A percentile compares a stretch with the other conserved stretches of the same genome.
phyloP scores from a whole-genome alignment of 306 rosid species.

The Vigna trinervia region DNA sequence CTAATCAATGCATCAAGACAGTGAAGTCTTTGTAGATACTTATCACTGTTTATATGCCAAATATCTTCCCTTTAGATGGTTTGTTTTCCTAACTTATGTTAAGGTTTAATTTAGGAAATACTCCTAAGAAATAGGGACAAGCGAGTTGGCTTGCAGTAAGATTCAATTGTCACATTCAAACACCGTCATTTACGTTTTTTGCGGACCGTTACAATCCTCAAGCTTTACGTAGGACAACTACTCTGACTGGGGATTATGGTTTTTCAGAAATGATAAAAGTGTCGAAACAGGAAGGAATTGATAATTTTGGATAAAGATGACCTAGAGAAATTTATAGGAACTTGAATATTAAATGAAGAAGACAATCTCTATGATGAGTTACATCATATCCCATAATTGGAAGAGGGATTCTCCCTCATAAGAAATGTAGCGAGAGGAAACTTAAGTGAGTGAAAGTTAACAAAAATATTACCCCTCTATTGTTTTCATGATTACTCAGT shows the following conservation, averaged over 20 bases:
- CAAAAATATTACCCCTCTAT: slow-evolving; percentile 54
- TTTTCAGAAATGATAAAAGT: slow-evolving; percentile 6
- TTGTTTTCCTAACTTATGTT: neutral
- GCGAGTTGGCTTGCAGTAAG: neutral
- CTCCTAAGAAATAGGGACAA: neutral
- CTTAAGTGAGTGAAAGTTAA: slow-evolving; percentile 53
- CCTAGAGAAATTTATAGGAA: slow-evolving; percentile 7
- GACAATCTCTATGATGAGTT: slow-evolving; percentile 35
- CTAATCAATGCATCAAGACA: neutral
- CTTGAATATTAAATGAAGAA: slow-evolving; percentile 41
- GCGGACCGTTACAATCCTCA: neutral
- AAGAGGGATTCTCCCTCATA: slow-evolving; percentile 57
- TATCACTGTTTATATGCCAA: neutral
- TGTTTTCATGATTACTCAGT: slow-evolving; percentile 37
- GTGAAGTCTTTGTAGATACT: neutral
- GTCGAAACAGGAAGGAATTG: neutral
- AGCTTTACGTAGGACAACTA: neutral
- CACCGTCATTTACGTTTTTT: neutral
- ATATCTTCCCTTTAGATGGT: neutral
- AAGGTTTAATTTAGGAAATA: neutral
- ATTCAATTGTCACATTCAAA: slow-evolving; percentile 6
- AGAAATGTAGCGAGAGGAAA: slow-evolving; percentile 25
- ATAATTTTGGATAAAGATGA: slow-evolving; percentile 1
- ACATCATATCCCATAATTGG: slow-evolving; percentile 46
- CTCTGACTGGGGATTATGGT: neutral